Evolutionary conservation across 1,284 basidiomycete species (phyloP), one percentile per base, ranked within the genome.

Genomic region (Heterobasidion irregulare): DNA sequence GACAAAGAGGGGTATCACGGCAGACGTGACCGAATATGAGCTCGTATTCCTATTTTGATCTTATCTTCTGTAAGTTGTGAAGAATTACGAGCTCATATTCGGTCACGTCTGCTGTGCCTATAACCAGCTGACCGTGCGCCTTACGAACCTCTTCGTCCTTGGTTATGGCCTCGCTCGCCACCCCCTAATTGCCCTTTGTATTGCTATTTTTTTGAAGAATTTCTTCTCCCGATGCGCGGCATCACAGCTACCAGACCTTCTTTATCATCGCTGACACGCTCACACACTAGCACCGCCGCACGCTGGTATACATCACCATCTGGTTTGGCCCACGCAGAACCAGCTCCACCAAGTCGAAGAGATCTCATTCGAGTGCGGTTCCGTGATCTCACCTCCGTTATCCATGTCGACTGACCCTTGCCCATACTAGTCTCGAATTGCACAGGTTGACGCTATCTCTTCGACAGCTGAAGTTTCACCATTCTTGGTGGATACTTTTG

Each of bases 401-500:
- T 18, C 45, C 45, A 19, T 4, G 8, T 41, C 12, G 26, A 13
- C 2, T 47, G 8, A 15, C 18, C 19, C 43, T 36, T 13, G n/a
- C 26, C 7, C n/a, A 12, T 10, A 35, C 46, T 16, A 35, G 15
- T 32, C 47, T 18, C 47, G 38, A 41, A 84, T 89, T 54, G 73
- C 77, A 8, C 66, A 70, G 41, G 71, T 83, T 44, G 84, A 88
- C 59, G 62, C 72, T 8, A 61, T 67, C 36, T 66, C 65, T 43
- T 75, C 77, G 26, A 26, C 26, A 26, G 26, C 26, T 32, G 61
- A 81, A 55, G 77, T 36, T 36, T 36, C 80, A 26, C 74, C 77
- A 12, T 72, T 75, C 50, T 71, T 89, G 3, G 66, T 83, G n/a
- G 90, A 93, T 65, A 75, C 79, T 2, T 91, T 84, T 65, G 69